Percentiles rank a stretch among this genome's conserved stretches.
Evolutionary conservation across 345 rosid species (phyloP).

Genomic region (Eucalyptus victrix): DNA sequence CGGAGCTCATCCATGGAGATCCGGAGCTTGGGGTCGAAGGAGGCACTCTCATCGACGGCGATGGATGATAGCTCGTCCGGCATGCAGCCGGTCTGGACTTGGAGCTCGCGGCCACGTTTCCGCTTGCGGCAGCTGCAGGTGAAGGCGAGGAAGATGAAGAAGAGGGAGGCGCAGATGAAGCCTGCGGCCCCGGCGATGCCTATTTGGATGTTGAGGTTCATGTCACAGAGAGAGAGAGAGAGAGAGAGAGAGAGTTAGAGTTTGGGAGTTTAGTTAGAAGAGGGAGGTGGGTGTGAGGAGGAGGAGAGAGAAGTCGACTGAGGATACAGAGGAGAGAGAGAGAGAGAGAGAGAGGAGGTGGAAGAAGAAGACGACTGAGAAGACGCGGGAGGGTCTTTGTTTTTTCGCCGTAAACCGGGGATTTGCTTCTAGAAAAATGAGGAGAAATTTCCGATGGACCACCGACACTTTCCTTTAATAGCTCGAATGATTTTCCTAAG

Average conservation of each 20-base stretch:
- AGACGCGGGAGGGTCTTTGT: not conserved
- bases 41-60: conserved; percentile 19
- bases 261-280: no score
- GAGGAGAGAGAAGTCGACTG: not conserved
- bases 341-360: not conserved
- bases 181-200: no score
- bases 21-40: conserved; percentile 46
- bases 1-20: conserved; percentile 62
- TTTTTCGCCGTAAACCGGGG: not conserved
- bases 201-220: not conserved
- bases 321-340: not conserved
- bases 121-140: no score
- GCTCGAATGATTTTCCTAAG: no score
- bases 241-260: not conserved
- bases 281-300: not conserved
- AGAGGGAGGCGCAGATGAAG: no score
- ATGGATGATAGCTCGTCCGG: not conserved
- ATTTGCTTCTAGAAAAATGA: not conserved
- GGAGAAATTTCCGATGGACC: fast-evolving
- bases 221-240: not conserved
- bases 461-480: no score
- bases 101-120: no score
- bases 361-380: not conserved
- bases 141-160: no score
- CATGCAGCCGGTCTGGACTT: no score